Evolutionary conservation across 2,329 filamentous ascomycete genomes (phyloP).

Genomic region (Juglanconis sp.): DNA sequence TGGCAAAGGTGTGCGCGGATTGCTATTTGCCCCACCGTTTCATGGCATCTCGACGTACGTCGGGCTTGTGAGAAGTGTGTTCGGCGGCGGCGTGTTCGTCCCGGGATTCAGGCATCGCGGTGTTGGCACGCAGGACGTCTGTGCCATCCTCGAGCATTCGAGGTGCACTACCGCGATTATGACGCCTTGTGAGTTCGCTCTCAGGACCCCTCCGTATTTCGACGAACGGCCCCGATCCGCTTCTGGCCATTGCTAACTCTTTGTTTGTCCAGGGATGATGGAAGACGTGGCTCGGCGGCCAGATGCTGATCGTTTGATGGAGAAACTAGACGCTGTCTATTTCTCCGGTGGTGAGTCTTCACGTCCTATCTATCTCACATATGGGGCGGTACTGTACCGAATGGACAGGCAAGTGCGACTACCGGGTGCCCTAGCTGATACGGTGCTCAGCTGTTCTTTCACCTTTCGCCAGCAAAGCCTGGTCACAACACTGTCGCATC

Average conservation of each 20-base stretch:
- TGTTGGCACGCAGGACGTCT: slow-evolving; percentile 16
- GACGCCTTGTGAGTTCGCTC: slow-evolving; percentile 14
- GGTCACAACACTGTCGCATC: slow-evolving; percentile 9
- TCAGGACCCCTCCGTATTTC: not conserved
- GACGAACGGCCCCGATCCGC: not conserved
- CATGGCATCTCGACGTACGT: slow-evolving; percentile 18
- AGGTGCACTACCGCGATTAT: slow-evolving; percentile 16
- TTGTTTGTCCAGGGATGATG: slow-evolving; percentile 16
- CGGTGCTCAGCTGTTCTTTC: slow-evolving; percentile 8
- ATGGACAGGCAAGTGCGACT: not conserved
- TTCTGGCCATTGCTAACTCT: not conserved
- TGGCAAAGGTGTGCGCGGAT: slow-evolving; percentile 13
- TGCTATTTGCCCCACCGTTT: slow-evolving; percentile 19
- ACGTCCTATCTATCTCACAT: not conserved
- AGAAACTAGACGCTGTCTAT: not conserved
- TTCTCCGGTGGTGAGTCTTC: slow-evolving; percentile 14
- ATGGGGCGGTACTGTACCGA: not conserved
- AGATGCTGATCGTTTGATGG: slow-evolving; percentile 13
- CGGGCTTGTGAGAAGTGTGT: slow-evolving; percentile 14
- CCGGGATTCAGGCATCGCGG: slow-evolving; percentile 19
- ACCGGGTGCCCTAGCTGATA: not conserved
- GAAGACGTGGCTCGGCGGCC: slow-evolving; percentile 19
- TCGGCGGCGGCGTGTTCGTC: slow-evolving; percentile 18
- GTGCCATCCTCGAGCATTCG: slow-evolving; percentile 16
- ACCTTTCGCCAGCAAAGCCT: slow-evolving; percentile 3